A percentile compares a stretch with the other conserved stretches of the same genome.
Evolutionary conservation across 371 early-diverging fungal genomes (phyloP).

Genomic region (Racocetra persica): DNA sequence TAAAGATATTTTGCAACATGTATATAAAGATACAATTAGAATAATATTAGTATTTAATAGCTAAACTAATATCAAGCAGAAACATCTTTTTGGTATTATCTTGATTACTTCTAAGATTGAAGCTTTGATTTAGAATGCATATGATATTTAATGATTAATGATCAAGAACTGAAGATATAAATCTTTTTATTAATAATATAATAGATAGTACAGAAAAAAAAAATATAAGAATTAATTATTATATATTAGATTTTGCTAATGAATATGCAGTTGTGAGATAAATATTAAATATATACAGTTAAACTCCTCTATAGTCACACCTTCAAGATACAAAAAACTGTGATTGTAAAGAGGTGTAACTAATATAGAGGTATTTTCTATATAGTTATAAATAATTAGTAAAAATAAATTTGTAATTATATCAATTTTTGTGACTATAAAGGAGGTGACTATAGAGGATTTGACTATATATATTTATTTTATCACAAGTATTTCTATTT

Average conservation of each 20-base stretch:
- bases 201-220: background rate
- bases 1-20: background rate
- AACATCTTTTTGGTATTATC: conserved; percentile 1
- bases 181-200: conserved; percentile 7
- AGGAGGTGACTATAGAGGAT: too few relatives aligned
- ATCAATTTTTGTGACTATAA: too few relatives aligned
- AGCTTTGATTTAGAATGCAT: background rate
- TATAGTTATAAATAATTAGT: too few relatives aligned
- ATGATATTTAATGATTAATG: background rate
- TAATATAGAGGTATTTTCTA: too few relatives aligned
- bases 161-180: conserved; percentile 5
- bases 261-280: background rate
- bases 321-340: too few relatives aligned
- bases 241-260: conserved; percentile 6
- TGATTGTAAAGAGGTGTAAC: too few relatives aligned
- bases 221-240: conserved; percentile 22
- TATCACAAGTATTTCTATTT: too few relatives aligned
- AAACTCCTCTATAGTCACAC: too few relatives aligned
- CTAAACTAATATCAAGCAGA: background rate
- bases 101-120: background rate
- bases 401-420: too few relatives aligned
- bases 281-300: too few relatives aligned
- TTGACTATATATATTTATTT: too few relatives aligned
- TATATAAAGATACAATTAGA: conserved; percentile 14
- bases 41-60: background rate